A percentile compares a stretch with the other conserved stretches of the same genome.
Conservation (phyloP, 176 grass and related monocot species). For the Puccinellia tenuiflora region DNA sequence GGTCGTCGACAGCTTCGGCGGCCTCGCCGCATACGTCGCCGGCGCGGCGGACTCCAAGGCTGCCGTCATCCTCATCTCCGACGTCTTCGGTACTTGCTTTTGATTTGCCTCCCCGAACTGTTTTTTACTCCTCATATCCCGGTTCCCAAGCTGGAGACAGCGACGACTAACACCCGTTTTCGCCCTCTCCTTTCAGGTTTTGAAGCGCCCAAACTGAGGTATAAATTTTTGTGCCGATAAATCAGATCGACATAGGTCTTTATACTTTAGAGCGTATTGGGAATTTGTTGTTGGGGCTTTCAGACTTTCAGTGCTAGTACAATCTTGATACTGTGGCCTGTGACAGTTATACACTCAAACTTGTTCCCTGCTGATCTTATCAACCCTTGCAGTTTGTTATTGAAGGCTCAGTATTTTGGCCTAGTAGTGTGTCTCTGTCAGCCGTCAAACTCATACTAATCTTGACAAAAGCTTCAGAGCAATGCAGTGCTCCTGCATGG, state of each 20-base stretch:
- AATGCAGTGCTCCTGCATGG: too few species aligned
- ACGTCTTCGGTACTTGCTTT: constrained; percentile 43
- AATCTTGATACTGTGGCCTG: neutral
- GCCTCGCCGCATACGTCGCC: neutral
- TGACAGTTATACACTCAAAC: neutral
- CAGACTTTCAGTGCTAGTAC: neutral
- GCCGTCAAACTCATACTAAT: neutral
- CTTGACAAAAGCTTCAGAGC: neutral
- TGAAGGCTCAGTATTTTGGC: neutral
- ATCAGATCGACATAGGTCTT: neutral
- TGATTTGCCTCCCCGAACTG: neutral
- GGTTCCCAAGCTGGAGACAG: neutral
- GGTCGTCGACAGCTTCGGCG: neutral
- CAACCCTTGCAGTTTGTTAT: neutral
- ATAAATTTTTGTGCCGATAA: neutral
- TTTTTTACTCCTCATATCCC: neutral
- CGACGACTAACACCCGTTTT: neutral
- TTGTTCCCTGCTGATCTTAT: neutral
- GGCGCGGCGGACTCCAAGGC: neutral
- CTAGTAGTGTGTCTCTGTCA: neutral
- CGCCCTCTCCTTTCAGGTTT: neutral
- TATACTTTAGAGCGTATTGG: neutral
- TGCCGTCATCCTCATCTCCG: constrained; percentile 21
- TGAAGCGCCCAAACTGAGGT: constrained; percentile 45
- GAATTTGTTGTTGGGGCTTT: neutral